Evolutionary conservation across 2,329 filamentous ascomycete genomes (phyloP).

Genomic region (Aureobasidium sp.): DNA sequence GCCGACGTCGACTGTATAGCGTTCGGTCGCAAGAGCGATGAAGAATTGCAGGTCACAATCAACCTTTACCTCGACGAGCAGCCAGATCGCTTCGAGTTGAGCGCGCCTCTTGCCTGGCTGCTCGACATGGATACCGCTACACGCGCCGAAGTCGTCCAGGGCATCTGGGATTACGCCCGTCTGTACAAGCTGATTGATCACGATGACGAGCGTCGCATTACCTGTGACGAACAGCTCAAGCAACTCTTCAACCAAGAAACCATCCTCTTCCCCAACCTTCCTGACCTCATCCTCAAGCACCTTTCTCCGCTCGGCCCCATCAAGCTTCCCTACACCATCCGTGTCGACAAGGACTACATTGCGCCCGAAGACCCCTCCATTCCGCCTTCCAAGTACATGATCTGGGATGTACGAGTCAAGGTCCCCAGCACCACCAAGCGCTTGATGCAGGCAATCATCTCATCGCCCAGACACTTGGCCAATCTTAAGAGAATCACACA

Average conservation of each 20-base stretch:
- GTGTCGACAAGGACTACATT: constrained; percentile 61
- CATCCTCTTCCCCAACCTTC: constrained; percentile 79
- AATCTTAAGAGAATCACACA: constrained; percentile 68
- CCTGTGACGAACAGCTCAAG: constrained; percentile 76
- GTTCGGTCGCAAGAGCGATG: constrained; percentile 86
- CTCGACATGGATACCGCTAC: constrained; percentile 83
- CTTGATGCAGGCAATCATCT: constrained; percentile 47
- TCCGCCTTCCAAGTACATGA: constrained; percentile 61
- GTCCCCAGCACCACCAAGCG: constrained; percentile 75
- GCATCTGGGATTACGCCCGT: constrained; percentile 91
- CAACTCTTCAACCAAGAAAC: constrained; percentile 66
- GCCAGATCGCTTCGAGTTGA: constrained; percentile 77
- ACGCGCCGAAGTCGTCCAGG: constrained; percentile 79
- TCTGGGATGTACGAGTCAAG: constrained; percentile 83
- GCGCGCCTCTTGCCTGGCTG: constrained; percentile 70
- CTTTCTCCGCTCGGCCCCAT: constrained; percentile 74
- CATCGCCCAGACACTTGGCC: constrained; percentile 43
- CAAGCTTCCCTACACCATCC: constrained; percentile 83
- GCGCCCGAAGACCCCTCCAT: constrained; percentile 44
- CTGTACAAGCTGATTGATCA: constrained; percentile 82
- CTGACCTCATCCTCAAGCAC: constrained; percentile 65
- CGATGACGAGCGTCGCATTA: constrained; percentile 87
- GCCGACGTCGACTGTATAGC: constrained; percentile 84
- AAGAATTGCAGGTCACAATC: constrained; percentile 85
- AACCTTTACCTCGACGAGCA: constrained; percentile 78